Evolutionary conservation across 345 rosid species (phyloP).

Genomic region (Melaleuca alternifolia): DNA sequence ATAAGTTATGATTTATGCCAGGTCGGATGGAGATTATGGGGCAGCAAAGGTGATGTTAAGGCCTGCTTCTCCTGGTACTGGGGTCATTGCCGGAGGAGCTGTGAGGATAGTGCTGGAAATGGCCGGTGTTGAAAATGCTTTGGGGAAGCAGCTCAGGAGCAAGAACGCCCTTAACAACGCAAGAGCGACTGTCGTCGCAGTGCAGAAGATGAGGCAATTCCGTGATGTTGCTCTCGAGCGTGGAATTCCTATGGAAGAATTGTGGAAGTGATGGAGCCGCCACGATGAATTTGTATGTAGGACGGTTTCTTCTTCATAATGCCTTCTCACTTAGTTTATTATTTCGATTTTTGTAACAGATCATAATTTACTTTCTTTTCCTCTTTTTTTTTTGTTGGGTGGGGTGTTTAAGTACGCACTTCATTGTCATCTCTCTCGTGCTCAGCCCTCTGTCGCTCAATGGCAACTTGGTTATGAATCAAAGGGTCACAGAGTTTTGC

Average conservation of each 20-base stretch:
- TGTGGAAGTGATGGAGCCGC: conserved; percentile 47
- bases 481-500: neutral
- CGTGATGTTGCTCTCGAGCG: conserved; percentile 76
- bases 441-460: neutral
- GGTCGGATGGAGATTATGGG: conserved; percentile 75
- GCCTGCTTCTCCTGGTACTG: conserved; percentile 89
- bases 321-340: neutral
- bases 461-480: neutral
- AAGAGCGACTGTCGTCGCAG: conserved; percentile 78
- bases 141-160: conserved; percentile 76
- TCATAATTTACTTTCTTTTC: too few relatives aligned
- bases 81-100: conserved; percentile 92
- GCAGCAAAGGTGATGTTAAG: conserved; percentile 95
- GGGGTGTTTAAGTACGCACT: neutral
- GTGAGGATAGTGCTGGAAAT: conserved; percentile 85
- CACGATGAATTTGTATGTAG: neutral
- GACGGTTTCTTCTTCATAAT: neutral
- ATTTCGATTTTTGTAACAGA: neutral
- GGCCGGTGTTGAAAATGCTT: conserved; percentile 85
- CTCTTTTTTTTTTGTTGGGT: neutral
- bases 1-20: conserved; percentile 8
- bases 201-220: conserved; percentile 73
- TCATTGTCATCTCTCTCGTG: neutral
- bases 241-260: conserved; percentile 88
- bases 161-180: conserved; percentile 87